Percentiles rank a stretch among this genome's conserved stretches.
Evolutionary conservation across 2,329 filamentous ascomycete genomes (phyloP).

Genomic region (Monosporascus sp.): DNA sequence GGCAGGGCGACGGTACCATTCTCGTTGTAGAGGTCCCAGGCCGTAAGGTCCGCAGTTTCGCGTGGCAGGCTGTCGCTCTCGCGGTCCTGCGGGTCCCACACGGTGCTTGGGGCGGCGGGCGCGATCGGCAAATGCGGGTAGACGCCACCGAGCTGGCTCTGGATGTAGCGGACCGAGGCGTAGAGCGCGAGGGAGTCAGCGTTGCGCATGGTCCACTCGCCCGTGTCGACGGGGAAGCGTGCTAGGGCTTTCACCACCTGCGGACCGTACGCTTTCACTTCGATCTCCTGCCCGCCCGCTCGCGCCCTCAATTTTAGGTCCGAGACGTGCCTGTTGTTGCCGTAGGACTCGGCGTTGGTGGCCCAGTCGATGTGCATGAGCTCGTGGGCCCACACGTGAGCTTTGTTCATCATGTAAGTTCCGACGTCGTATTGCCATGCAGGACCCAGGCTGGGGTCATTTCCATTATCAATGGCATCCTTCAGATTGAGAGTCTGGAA

Average conservation of each 20-base stretch:
- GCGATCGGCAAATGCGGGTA: constrained; percentile 3
- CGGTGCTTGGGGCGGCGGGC: neutral
- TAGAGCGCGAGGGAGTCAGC: constrained; percentile 1
- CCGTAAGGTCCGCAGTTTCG: neutral
- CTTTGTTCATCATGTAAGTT: neutral
- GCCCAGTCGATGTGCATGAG: constrained; percentile 4
- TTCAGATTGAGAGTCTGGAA: neutral
- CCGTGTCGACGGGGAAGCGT: neutral
- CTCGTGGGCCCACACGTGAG: constrained; percentile 1
- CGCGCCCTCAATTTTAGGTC: neutral
- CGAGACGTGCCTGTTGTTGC: neutral
- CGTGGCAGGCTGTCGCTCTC: neutral
- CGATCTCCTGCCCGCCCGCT: neutral
- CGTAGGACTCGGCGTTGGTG: neutral
- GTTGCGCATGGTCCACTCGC: constrained; percentile 1
- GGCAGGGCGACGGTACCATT: neutral
- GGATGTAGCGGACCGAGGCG: constrained; percentile 1
- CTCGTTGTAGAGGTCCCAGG: neutral
- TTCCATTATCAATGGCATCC: constrained; percentile 1
- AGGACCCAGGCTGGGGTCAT: neutral
- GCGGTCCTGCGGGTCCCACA: neutral
- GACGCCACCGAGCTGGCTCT: constrained; percentile 1
- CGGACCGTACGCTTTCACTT: constrained; percentile 1
- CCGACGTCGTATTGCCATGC: neutral
- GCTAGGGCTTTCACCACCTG: neutral